Percentiles rank a stretch among this genome's conserved stretches.
Evolutionary conservation across 2,329 filamentous ascomycete species (phyloP).

Genomic region (Tolypocladium sp.): DNA sequence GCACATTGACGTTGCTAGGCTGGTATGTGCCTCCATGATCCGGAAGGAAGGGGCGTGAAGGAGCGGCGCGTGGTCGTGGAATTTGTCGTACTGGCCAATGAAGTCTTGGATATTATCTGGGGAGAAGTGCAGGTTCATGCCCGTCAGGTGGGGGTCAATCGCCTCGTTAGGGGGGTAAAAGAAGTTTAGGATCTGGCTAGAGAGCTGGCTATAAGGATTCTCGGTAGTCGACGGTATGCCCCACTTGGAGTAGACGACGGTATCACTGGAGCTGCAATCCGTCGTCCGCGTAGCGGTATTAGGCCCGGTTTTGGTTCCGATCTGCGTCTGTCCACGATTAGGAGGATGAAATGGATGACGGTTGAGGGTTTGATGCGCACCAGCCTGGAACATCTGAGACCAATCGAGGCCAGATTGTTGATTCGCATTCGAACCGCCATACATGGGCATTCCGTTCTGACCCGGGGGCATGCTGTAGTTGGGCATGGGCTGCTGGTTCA

Average conservation of each 20-base stretch:
- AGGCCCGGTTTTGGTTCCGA: conserved; percentile 59
- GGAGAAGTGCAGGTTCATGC: conserved; percentile 53
- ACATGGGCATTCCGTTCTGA: conserved; percentile 57
- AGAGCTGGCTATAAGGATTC: conserved; percentile 45
- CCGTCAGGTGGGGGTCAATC: conserved; percentile 44
- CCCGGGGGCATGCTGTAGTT: conserved; percentile 54
- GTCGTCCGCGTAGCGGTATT: conserved; percentile 41
- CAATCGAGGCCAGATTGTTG: conserved; percentile 61
- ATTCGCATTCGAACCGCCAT: conserved; percentile 49
- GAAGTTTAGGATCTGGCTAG: conserved; percentile 46
- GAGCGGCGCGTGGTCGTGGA: conserved; percentile 64
- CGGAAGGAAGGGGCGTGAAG: conserved; percentile 65
- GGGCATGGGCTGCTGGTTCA: conserved; percentile 56
- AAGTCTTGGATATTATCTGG: conserved; percentile 63
- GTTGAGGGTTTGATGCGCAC: conserved; percentile 56
- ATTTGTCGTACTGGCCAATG: conserved; percentile 62
- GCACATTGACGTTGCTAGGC: conserved; percentile 60
- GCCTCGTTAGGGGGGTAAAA: conserved; percentile 38
- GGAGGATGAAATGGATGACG: conserved; percentile 43
- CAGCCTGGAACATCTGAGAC: conserved; percentile 70
- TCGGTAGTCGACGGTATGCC: conserved; percentile 35
- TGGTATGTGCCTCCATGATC: conserved; percentile 55
- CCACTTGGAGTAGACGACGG: conserved; percentile 41
- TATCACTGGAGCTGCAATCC: conserved; percentile 35
- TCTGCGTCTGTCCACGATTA: conserved; percentile 62